Percentiles rank a stretch among this genome's conserved stretches.
Conservation (phyloP, 768 basidiomycete genomes). For the Amylocystis lapponica region DNA sequence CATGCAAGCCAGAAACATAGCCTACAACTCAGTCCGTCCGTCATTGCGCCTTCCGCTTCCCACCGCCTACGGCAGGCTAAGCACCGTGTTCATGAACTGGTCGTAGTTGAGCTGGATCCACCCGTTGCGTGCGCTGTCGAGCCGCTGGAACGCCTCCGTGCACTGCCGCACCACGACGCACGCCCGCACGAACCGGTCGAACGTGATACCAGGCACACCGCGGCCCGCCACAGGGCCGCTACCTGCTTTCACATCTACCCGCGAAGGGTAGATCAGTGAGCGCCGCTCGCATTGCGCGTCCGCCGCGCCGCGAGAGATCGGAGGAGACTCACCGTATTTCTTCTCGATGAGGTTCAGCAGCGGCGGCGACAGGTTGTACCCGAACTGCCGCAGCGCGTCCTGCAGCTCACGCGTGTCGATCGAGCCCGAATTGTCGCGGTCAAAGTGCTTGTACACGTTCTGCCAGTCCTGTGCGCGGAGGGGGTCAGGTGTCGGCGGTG, state of each 20-base stretch:
- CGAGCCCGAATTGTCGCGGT: slow-evolving; percentile 75
- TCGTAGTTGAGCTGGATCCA: slow-evolving; percentile 74
- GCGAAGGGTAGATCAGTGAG: slow-evolving; percentile 30
- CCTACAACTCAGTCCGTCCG: too few species aligned
- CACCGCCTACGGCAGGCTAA: slow-evolving; percentile 26
- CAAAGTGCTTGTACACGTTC: slow-evolving; percentile 77
- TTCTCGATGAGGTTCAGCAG: slow-evolving; percentile 60
- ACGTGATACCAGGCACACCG: slow-evolving; percentile 73
- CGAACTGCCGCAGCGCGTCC: slow-evolving; percentile 69
- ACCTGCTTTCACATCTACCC: slow-evolving; percentile 37
- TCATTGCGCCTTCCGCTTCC: not conserved
- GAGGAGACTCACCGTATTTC: slow-evolving; percentile 66
- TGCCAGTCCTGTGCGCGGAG: slow-evolving; percentile 63
- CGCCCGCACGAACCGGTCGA: slow-evolving; percentile 83
- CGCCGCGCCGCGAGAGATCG: not conserved
- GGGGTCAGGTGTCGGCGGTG: not conserved
- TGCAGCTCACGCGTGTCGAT: slow-evolving; percentile 68
- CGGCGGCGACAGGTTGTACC: slow-evolving; percentile 66
- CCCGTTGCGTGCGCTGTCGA: slow-evolving; percentile 60
- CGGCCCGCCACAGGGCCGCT: slow-evolving; percentile 15
- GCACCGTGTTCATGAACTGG: slow-evolving; percentile 63
- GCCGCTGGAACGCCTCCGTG: slow-evolving; percentile 59
- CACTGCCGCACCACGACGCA: slow-evolving; percentile 80
- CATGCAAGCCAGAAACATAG: not conserved
- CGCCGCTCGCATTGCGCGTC: too few species aligned